Percentiles rank a stretch among this genome's conserved stretches.
Conservation (phyloP, 345 rosid genomes). For the Hypericum perforatum region DNA sequence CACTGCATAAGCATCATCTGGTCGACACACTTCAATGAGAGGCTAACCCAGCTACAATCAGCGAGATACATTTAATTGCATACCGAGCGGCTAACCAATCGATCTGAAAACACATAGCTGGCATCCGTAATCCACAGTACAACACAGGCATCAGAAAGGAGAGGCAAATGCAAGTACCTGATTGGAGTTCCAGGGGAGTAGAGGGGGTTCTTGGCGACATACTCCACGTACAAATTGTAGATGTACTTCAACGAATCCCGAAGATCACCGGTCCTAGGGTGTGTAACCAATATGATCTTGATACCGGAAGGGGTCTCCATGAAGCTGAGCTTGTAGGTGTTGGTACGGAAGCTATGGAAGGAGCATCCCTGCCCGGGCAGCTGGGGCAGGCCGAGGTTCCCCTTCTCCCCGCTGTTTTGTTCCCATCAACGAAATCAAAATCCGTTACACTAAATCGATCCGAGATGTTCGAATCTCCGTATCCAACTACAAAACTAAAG, state of each 20-base stretch:
- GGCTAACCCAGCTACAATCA: too few species aligned
- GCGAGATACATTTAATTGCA: too few species aligned
- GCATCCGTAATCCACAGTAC: too few species aligned
- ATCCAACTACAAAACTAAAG: background rate
- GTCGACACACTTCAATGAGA: too few species aligned
- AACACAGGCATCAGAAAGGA: too few species aligned
- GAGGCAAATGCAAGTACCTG: too few species aligned
- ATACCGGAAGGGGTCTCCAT: slow-evolving; percentile 98
- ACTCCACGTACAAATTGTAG: slow-evolving; percentile 79
- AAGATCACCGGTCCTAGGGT: slow-evolving; percentile 87
- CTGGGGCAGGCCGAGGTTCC: slow-evolving; percentile 82
- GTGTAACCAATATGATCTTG: slow-evolving; percentile 77
- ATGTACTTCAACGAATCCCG: slow-evolving; percentile 72
- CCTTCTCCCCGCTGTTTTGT: slow-evolving; percentile 46
- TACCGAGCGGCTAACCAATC: too few species aligned
- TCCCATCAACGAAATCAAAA: background rate
- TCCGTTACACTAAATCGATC: too few species aligned
- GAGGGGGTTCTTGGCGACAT: slow-evolving; percentile 73
- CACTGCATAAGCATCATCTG: too few species aligned
- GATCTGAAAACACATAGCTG: too few species aligned
- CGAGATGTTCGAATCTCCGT: too few species aligned
- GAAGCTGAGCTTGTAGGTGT: slow-evolving; percentile 90
- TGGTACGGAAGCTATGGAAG: slow-evolving; percentile 80
- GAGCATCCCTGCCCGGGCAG: slow-evolving; percentile 96
- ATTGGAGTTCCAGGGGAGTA: slow-evolving; percentile 69